phyloP scores from a whole-genome alignment of 1,139 yeast species.

The Sugiyamaella neomexicana region DNA sequence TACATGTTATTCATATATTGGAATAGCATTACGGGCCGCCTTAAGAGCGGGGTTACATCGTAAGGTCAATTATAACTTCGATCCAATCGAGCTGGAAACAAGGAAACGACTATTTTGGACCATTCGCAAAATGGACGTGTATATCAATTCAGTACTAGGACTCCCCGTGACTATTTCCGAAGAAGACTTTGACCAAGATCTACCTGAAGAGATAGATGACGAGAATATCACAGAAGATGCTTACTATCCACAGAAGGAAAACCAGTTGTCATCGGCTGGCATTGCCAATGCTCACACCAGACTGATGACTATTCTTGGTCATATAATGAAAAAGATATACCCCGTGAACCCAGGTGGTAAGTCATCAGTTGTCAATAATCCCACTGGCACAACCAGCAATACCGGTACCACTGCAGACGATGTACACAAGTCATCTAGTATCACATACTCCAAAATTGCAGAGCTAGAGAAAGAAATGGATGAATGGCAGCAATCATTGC shows the following conservation, averaged over 20 bases:
- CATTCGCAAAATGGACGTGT: conserved; percentile 86
- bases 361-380: conserved; percentile 13
- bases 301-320: conserved; percentile 59
- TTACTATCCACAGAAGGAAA: conserved; percentile 41
- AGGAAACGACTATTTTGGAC: conserved; percentile 86
- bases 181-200: conserved; percentile 85
- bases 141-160: conserved; percentile 86
- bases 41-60: conserved; percentile 86
- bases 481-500: conserved; percentile 73
- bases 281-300: conserved; percentile 87
- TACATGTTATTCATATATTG: conserved; percentile 88
- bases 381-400: conserved; percentile 27
- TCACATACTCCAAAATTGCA: conserved; percentile 64
- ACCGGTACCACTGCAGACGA: conserved; percentile 14
- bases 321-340: conserved; percentile 56
- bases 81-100: conserved; percentile 83
- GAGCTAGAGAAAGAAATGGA: conserved; percentile 71
- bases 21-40: conserved; percentile 87
- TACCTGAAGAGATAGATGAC: conserved; percentile 84
- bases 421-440: conserved; percentile 22
- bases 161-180: conserved; percentile 67
- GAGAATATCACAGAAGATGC: conserved; percentile 74
- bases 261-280: conserved; percentile 65
- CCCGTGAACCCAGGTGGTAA: conserved; percentile 49
- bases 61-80: conserved; percentile 62